Evolutionary conservation across 2,329 filamentous ascomycete species (phyloP).

Genomic region (Aspergillus candidus): DNA sequence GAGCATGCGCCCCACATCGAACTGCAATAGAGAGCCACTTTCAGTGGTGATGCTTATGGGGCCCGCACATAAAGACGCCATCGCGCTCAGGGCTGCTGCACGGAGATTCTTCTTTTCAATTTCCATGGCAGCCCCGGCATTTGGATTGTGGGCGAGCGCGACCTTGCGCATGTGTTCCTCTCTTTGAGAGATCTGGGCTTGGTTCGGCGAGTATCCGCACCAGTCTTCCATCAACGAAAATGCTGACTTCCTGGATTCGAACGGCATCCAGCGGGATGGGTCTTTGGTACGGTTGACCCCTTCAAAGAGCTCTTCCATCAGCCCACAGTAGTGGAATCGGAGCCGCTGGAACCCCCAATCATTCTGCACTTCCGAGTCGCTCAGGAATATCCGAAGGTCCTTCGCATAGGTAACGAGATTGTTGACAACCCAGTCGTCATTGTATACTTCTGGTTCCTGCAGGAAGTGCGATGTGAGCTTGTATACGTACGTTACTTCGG

Average conservation of each 20-base stretch:
- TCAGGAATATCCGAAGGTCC: conserved; percentile 87
- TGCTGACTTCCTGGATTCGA: conserved; percentile 89
- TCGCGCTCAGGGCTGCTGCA: conserved; percentile 85
- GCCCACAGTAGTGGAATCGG: conserved; percentile 84
- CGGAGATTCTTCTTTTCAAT: conserved; percentile 92
- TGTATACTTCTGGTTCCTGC: conserved; percentile 67
- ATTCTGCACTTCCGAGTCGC: conserved; percentile 88
- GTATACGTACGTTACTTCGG: conserved; percentile 94
- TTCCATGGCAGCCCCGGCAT: conserved; percentile 82
- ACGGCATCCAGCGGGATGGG: conserved; percentile 90
- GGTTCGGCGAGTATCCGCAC: conserved; percentile 95
- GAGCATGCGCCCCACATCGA: conserved; percentile 87
- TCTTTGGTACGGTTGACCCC: conserved; percentile 81
- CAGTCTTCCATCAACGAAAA: conserved; percentile 98
- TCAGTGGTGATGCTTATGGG: conserved; percentile 85
- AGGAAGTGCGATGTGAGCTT: conserved; percentile 89
- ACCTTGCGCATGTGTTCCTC: conserved; percentile 86
- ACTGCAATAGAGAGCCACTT: conserved; percentile 78
- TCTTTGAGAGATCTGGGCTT: conserved; percentile 69
- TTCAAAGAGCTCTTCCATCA: conserved; percentile 89
- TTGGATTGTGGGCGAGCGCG: conserved; percentile 72
- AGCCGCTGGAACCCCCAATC: conserved; percentile 92
- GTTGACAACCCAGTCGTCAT: conserved; percentile 83
- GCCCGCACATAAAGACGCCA: conserved; percentile 82
- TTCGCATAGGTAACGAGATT: conserved; percentile 87